Conservation (phyloP, 176 grass and related monocot species). For the Typha latifolia region DNA sequence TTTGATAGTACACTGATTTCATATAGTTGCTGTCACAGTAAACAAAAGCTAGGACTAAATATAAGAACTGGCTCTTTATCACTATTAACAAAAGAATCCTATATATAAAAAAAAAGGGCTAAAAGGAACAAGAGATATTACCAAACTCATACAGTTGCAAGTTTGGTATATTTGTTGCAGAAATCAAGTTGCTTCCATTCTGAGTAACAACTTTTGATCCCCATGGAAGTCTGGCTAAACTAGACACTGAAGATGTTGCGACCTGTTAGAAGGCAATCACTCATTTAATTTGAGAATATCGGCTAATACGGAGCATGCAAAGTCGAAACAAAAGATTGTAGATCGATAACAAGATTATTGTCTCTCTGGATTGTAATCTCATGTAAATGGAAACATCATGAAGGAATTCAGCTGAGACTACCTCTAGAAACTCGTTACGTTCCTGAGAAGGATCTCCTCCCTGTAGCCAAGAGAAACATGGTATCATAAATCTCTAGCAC, state of each 20-base stretch:
- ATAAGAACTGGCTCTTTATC: background rate
- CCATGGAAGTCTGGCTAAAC: slow-evolving; percentile 78
- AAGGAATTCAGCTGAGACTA: slow-evolving; percentile 10
- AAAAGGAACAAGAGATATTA: slow-evolving; percentile 28
- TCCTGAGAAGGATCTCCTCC: slow-evolving; percentile 67
- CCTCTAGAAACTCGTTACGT: slow-evolving; percentile 70
- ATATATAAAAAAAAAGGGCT: background rate
- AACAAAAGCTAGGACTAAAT: background rate
- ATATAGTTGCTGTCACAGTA: too few relatives aligned
- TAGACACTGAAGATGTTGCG: slow-evolving; percentile 76
- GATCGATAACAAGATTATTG: background rate
- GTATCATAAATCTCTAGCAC: background rate
- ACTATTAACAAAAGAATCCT: background rate
- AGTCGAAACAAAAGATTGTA: background rate
- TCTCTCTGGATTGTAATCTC: background rate
- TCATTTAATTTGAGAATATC: slow-evolving; percentile 10
- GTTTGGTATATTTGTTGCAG: slow-evolving; percentile 2
- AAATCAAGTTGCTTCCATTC: slow-evolving; percentile 4
- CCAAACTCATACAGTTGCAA: slow-evolving; percentile 96
- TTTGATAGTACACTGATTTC: too few relatives aligned
- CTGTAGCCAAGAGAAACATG: slow-evolving; percentile 26
- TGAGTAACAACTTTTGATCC: slow-evolving; percentile 50
- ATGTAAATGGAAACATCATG: background rate
- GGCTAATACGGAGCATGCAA: background rate
- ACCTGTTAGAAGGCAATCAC: slow-evolving; percentile 27